Evolutionary conservation across 352 stramenopile genomes (phyloP), one percentile per base, ranked within the genome.

Genomic region (Phytophthora sansomeana): DNA sequence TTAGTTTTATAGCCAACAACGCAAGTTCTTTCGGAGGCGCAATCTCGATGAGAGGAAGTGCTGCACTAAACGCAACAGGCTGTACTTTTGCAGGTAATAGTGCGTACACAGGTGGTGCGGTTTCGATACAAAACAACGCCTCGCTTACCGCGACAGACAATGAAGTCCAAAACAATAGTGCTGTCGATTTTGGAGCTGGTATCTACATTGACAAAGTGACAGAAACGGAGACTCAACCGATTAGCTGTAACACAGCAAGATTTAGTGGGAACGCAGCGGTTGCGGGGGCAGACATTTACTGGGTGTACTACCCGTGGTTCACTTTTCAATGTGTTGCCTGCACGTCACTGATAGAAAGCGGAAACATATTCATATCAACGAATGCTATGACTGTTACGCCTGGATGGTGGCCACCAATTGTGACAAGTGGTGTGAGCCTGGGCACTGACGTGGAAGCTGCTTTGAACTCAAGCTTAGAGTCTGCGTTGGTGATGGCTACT

Each of bases 371-470:
- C 4, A 62, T 83, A 2, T 62, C 74, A 16, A 87, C 79, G 4
- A 91, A 80, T 56, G 72, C 82, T 1, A 74, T 68, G 13, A 43
- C 14, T 6, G 75, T 91, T 9, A 75, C 66, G 0, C 13, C 51
- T 3, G 85, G 81, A 5, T 91, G 81, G 81, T 91, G 85, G 85
- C 85, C 85, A 4, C 7, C 30, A 0, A 74, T 17, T n/a, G 83
- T 90, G 3, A 91, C 77, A 1, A 91, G 82, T 51, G 85, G 82
- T 19, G 83, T 93, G 4, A 79, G 72, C 24, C 30, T 91, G 17
- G 73, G 75, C 2, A 36, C 75, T 3, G 43, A 43, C 0, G 74
- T 77, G 26, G 48, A 26, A 28, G 52, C 28, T 48, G 17, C 39
- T n/a, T 16, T 29, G 4, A 68, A 64, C 24, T 49, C 51, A 24